phyloP scores from a whole-genome alignment of 164 flowering plant species.

The Vitis rotundifolia region DNA sequence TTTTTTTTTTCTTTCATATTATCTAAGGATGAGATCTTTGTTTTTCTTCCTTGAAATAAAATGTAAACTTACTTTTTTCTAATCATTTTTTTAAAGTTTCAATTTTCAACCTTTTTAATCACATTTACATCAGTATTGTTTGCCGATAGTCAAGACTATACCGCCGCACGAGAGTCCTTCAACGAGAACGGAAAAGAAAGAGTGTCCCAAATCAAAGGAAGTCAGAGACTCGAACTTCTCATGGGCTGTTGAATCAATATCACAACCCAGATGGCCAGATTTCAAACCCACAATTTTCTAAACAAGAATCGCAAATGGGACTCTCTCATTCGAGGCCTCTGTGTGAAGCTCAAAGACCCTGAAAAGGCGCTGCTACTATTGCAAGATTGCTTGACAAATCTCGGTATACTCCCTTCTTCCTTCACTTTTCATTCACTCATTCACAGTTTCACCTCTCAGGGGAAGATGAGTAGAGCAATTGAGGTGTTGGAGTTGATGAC shows the following conservation, averaged over 20 bases:
- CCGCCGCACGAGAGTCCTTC: no score
- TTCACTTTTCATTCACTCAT: conserved; percentile 48
- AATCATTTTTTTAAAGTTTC: no score
- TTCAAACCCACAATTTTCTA: conserved; percentile 8
- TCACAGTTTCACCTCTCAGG: conserved; percentile 41
- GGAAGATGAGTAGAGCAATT: conserved; percentile 54
- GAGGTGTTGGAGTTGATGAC: conserved; percentile 66
- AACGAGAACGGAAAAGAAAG: no score
- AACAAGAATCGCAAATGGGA: conserved; percentile 39
- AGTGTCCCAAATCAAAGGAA: no score
- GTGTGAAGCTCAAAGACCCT: conserved; percentile 40
- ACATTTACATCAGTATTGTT: no score
- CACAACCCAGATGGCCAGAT: conserved; percentile 29
- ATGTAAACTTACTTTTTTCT: no score
- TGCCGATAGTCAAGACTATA: no score
- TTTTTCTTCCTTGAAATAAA: no score
- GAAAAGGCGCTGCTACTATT: conserved; percentile 48
- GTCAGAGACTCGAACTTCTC: no score
- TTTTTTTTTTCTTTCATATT: no score
- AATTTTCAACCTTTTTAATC: no score
- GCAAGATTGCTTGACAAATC: conserved; percentile 35
- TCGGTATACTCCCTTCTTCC: conserved; percentile 49
- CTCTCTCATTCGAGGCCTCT: conserved; percentile 49
- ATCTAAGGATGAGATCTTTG: no score
- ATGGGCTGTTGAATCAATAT: not conserved